These are phyloP conservation scores for Nyctanthes arbortristis DNA, from an alignment of 257 asterid species.

Conservation along the genomic window DNA sequence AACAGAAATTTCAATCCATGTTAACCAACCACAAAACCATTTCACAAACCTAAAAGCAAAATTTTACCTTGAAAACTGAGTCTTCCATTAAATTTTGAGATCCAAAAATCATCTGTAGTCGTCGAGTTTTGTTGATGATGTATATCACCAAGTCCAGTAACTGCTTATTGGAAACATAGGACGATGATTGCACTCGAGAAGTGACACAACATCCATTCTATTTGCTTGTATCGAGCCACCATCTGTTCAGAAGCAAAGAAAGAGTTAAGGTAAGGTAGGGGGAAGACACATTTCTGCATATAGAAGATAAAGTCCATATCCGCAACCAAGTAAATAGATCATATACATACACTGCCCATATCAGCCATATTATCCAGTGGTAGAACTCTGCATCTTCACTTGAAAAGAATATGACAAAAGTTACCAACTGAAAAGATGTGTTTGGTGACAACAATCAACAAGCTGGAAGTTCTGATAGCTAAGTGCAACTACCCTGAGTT, in stretches of 20 bases:
- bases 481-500: too few species aligned
- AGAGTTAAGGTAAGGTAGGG: background rate
- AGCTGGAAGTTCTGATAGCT: background rate
- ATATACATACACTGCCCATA: background rate
- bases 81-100: background rate
- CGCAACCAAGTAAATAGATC: background rate
- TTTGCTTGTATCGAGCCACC: background rate
- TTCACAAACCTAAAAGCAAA: background rate
- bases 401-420: too few species aligned
- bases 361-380: background rate
- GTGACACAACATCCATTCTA: background rate
- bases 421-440: too few species aligned
- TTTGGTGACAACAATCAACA: background rate
- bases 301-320: background rate
- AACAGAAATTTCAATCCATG: too few species aligned
- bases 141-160: background rate
- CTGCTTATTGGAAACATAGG: background rate
- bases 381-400: too few species aligned
- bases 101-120: background rate
- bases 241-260: background rate
- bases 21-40: background rate
- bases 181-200: background rate
- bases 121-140: background rate
- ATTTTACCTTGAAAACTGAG: background rate
- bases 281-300: background rate